Evolutionary conservation across 768 basidiomycete species (phyloP), one percentile per base, ranked within the genome.

Genomic region (Tremella mesenterica): DNA sequence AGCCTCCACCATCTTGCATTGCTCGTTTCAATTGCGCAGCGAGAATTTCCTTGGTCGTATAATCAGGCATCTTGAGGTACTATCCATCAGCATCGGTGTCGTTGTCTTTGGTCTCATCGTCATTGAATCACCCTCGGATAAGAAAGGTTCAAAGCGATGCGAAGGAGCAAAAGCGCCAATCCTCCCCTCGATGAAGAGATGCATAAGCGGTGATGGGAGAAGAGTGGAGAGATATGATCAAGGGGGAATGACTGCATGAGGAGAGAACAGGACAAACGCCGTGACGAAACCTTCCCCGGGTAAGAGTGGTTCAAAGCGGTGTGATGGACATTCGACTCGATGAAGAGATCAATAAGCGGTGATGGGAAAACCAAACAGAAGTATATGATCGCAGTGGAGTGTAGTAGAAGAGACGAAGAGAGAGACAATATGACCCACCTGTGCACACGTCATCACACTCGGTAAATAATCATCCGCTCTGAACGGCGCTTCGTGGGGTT

Each of bases 371-470:
- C 48, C 53, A 54, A 39, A 33, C 34, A 8, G 20, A 16, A 41
- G 18, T 14, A 12, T 2, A 4, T 23, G 34, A 48, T n/a, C 25
- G 25, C 10, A 8, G 12, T 3, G n/a, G n/a, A n/a, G n/a, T n/a
- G n/a, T n/a, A n/a, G n/a, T n/a, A n/a, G n/a, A n/a, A n/a, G n/a
- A n/a, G n/a, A n/a, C n/a, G n/a, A n/a, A n/a, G n/a, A n/a, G n/a
- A n/a, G n/a, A n/a, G n/a, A n/a, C n/a, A 4, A 58, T 4, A 3
- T 9, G 18, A 53, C 72, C 53, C 18, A 72, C 73, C 60, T 71
- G 67, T 48, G 71, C 92, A 73, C 95, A 99, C 3, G 95, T 97
- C 95, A 97, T 97, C 27, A 96, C 92, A 65, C 88, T 92, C 0
- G 92, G 92, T 26, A 97, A 78, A 70, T 95, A 92, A 67, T 95